Evolutionary conservation across 306 rosid genomes (phyloP).

Genomic region (Corylus americana): DNA sequence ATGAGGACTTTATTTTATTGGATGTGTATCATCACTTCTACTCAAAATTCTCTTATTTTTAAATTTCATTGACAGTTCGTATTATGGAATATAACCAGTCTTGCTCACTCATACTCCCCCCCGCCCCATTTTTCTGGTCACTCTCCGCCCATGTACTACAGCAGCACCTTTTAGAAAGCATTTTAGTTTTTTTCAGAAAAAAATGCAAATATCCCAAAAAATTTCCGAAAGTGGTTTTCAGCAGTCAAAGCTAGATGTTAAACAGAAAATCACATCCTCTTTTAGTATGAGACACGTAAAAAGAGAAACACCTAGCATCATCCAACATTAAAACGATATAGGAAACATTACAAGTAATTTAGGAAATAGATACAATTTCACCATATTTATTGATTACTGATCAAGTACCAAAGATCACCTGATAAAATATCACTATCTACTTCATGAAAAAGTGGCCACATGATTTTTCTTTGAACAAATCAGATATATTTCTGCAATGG

Average conservation of each 20-base stretch:
- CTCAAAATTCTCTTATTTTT: neutral
- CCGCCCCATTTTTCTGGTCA: neutral
- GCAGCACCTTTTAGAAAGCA: neutral
- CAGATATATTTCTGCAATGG: slow-evolving; percentile 21
- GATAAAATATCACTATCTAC: too few species aligned
- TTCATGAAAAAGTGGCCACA: neutral
- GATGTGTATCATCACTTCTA: neutral
- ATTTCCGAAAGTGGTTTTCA: neutral
- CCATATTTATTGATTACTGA: neutral
- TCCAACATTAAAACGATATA: too few species aligned
- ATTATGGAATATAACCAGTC: neutral
- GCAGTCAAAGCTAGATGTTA: neutral
- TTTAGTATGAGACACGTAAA: neutral
- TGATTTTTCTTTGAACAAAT: slow-evolving; percentile 10
- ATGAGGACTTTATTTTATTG: neutral
- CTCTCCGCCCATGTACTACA: neutral
- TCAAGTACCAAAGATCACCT: neutral
- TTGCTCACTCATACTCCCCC: neutral
- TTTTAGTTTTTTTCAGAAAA: neutral
- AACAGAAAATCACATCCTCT: neutral
- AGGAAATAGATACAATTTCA: neutral
- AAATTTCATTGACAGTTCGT: neutral
- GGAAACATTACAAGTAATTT: neutral
- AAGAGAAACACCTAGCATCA: neutral
- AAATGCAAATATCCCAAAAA: neutral